Evolutionary conservation across 495 filamentous ascomycete genomes (phyloP).

Genomic region (Penicillium angulare): DNA sequence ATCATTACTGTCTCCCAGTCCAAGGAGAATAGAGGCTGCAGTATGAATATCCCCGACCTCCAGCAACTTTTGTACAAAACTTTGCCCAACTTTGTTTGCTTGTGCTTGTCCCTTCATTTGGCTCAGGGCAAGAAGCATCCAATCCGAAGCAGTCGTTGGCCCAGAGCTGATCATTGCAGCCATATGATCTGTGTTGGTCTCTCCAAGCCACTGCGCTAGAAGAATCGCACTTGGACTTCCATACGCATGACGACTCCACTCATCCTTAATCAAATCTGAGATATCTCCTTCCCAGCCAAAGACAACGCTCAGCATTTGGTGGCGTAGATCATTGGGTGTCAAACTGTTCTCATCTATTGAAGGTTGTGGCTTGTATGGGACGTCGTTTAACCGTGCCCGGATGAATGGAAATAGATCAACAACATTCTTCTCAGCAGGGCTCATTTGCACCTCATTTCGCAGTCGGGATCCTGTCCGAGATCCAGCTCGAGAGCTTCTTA

Average conservation of each 20-base stretch:
- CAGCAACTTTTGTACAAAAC: slow-evolving; percentile 86
- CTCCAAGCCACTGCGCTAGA: slow-evolving; percentile 88
- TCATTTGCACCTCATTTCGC: slow-evolving; percentile 74
- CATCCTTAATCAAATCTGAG: slow-evolving; percentile 79
- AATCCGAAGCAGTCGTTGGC: slow-evolving; percentile 84
- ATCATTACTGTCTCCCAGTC: slow-evolving; percentile 89
- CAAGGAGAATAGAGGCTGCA: slow-evolving; percentile 85
- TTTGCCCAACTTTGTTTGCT: slow-evolving; percentile 85
- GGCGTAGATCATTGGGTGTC: slow-evolving; percentile 80
- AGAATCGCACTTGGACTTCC: slow-evolving; percentile 76
- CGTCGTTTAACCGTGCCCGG: slow-evolving; percentile 71
- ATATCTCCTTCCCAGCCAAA: slow-evolving; percentile 95
- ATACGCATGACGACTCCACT: slow-evolving; percentile 65
- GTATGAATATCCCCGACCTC: slow-evolving; percentile 90
- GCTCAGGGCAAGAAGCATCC: slow-evolving; percentile 95
- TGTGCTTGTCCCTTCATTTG: slow-evolving; percentile 76
- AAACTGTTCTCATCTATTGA: slow-evolving; percentile 60
- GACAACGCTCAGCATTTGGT: slow-evolving; percentile 89
- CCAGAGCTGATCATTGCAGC: slow-evolving; percentile 69
- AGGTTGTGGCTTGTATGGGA: slow-evolving; percentile 69
- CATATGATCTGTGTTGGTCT: slow-evolving; percentile 79
- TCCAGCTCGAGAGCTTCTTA: slow-evolving; percentile 59
- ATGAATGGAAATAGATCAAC: slow-evolving; percentile 66
- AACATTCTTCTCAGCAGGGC: slow-evolving; percentile 56
- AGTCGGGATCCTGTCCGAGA: slow-evolving; percentile 72